Conservation (phyloP, 495 filamentous ascomycete genomes). For the Tuber borchii region DNA sequence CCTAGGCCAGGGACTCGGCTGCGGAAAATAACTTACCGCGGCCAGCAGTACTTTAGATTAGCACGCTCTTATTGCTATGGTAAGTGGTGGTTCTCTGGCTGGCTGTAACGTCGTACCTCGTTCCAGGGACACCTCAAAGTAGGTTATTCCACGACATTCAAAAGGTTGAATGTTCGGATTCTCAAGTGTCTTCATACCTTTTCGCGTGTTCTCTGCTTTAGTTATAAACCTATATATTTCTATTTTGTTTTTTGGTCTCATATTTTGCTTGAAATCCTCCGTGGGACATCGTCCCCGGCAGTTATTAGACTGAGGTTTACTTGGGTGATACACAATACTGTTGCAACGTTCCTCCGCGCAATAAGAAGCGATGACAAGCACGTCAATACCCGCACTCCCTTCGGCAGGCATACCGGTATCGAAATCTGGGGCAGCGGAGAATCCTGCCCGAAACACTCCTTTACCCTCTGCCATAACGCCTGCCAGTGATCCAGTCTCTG, state of each 20-base stretch:
- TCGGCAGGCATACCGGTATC: conserved; percentile 21
- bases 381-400: conserved; percentile 30
- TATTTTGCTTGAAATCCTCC: conserved; percentile 15
- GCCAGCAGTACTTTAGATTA: background rate
- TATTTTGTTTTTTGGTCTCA: background rate
- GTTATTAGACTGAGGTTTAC: conserved; percentile 7
- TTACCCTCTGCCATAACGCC: conserved; percentile 6
- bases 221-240: background rate
- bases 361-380: conserved; percentile 30
- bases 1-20: too few species aligned
- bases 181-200: background rate
- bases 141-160: too few species aligned
- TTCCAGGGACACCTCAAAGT: background rate
- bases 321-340: conserved; percentile 19
- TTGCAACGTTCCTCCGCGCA: conserved; percentile 24
- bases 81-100: background rate
- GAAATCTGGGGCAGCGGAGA: conserved; percentile 15
- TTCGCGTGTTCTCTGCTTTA: background rate
- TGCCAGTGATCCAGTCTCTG: conserved; percentile 11
- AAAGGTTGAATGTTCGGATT: background rate
- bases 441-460: conserved; percentile 13
- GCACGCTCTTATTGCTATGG: background rate
- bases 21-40: too few species aligned
- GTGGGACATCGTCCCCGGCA: conserved; percentile 11
- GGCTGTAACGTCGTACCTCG: background rate